A percentile compares a stretch with the other conserved stretches of the same genome.
Evolutionary conservation across 176 grass and related monocot species (phyloP).

Genomic region (Rhynchospora pubera): DNA sequence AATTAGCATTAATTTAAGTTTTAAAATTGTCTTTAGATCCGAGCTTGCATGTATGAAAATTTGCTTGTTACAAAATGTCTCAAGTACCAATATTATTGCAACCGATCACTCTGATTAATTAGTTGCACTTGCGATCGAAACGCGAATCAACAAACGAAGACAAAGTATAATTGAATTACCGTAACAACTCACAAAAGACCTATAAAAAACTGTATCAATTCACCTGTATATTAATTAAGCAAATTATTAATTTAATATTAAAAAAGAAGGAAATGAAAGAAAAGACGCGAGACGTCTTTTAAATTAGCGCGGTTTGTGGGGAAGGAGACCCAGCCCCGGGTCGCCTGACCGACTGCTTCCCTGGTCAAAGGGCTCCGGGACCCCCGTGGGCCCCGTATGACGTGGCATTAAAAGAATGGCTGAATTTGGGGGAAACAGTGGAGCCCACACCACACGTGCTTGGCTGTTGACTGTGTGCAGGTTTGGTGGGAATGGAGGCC

Average conservation of each 20-base stretch:
- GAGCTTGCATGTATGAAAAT: too few relatives aligned
- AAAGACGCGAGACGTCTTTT: background rate
- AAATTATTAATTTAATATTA: too few relatives aligned
- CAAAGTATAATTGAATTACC: background rate
- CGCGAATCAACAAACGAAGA: too few relatives aligned
- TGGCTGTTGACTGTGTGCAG: background rate
- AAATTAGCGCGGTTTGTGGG: conserved; percentile 22
- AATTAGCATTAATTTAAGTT: too few relatives aligned
- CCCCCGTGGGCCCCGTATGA: conserved; percentile 24
- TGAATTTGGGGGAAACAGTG: background rate
- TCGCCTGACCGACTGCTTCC: conserved; percentile 25
- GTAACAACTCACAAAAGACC: too few relatives aligned
- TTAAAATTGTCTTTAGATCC: too few relatives aligned
- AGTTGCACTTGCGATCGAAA: background rate
- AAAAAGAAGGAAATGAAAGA: background rate
- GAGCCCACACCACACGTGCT: conserved; percentile 7
- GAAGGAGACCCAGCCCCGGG: conserved; percentile 63
- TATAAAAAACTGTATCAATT: too few relatives aligned
- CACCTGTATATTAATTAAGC: too few relatives aligned
- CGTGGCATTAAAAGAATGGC: conserved; percentile 24
- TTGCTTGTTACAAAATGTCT: background rate
- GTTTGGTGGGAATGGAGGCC: background rate
- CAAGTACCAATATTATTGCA: background rate
- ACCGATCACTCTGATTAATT: background rate
- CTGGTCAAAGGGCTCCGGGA: conserved; percentile 62